A percentile compares a stretch with the other conserved stretches of the same genome.
Conservation (phyloP, 2,329 filamentous ascomycete species). For the Cladophialophora psammophila region DNA sequence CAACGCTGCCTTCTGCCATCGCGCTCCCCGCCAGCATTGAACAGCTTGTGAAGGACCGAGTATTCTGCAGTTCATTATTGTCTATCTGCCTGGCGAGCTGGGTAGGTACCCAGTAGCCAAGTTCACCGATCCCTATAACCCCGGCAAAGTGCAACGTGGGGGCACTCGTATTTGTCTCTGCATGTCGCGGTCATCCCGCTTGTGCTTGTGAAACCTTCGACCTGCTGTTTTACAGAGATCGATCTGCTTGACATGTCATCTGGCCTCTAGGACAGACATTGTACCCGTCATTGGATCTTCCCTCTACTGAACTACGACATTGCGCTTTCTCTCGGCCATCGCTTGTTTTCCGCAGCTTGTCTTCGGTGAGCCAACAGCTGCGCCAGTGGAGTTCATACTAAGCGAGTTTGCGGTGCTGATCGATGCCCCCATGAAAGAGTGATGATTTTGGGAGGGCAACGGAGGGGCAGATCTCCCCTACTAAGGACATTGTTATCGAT, state of each 20-base stretch:
- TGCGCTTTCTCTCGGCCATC: neutral
- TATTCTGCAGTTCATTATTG: no score
- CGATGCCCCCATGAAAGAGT: neutral
- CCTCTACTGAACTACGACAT: neutral
- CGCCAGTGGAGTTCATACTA: neutral
- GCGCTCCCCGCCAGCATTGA: no score
- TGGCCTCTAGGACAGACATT: no score
- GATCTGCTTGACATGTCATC: no score
- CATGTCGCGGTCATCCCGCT: neutral
- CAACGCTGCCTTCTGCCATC: no score
- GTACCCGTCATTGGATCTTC: neutral
- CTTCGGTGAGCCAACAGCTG: neutral
- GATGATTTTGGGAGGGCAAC: neutral
- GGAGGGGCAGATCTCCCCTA: neutral
- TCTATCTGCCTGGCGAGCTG: no score
- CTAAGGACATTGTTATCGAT: neutral
- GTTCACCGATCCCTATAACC: neutral
- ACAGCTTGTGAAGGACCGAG: no score
- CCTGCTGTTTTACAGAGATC: neutral
- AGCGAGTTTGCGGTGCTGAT: neutral
- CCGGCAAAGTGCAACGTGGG: neutral
- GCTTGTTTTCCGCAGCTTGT: neutral
- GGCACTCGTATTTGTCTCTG: neutral
- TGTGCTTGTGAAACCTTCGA: neutral
- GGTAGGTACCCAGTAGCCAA: neutral